Evolutionary conservation across 306 rosid genomes (phyloP), one percentile per base, ranked within the genome.

Genomic region (Morella rubra): DNA sequence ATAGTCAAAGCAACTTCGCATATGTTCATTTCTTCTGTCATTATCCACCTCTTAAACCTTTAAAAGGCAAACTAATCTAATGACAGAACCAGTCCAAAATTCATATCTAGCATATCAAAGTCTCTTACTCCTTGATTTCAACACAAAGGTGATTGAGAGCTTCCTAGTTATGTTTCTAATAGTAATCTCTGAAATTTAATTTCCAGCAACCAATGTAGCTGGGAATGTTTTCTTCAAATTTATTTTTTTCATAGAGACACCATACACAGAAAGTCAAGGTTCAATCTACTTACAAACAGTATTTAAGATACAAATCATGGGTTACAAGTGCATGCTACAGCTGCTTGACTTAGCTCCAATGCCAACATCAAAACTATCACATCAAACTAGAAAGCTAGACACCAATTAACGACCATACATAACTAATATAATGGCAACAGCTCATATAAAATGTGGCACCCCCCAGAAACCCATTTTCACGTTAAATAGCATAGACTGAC

Each of bases 1-100:
- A 64, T 37, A 52, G 41, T 41, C 5, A 37, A 52, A 67, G 8
- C 50, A 66, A 66, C 50, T 6, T 11, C 45, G 40, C 69, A 64
- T 66, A 75, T 66, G 85, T 71, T 55, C 74, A 72, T 64, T 72
- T 76, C n/a, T 71, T 40, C 6, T 5, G 7, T 6, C 15, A 41
- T 8, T 8, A 0, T 37, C 13, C 44, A 61, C 11, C n/a, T 32
- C 16, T 5, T 32, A 27, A 18, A 6, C 41, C 32, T 32, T 61
- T 13, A 61, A 9, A 2, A 14, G 27, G 27, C 68, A 61, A 61
- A 32, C 6, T 13, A 11, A 27, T 27, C 44, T 8, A 0, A 61
- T 5, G 6, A 4, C 0, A 27, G 13, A 32, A 3, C 7, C 44
- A 27, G 5, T 60, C 19, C 45, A 61, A 61, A 8, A 42, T 8